Percentiles rank a stretch among this genome's conserved stretches.
Evolutionary conservation across 441 rosid genomes (phyloP).

Genomic region (Lepidium campestre): DNA sequence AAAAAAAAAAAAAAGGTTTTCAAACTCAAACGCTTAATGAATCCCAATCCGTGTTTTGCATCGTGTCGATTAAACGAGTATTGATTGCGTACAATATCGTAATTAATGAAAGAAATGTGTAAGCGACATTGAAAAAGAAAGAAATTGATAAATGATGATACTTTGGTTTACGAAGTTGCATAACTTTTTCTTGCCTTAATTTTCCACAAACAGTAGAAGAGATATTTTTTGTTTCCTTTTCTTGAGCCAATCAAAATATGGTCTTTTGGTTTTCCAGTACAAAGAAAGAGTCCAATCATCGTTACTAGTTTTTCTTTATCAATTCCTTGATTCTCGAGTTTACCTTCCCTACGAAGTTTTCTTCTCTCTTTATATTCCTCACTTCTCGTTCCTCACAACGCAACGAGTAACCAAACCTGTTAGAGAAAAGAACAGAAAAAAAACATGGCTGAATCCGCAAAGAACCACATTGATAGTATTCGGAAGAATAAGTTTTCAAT

Average conservation of each 20-base stretch:
- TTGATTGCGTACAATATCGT: no score
- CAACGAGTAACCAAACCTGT: not conserved
- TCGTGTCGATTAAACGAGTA: no score
- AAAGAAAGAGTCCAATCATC: not conserved
- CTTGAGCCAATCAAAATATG: not conserved
- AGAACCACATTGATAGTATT: constrained; percentile 41
- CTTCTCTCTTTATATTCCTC: not conserved
- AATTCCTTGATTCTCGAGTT: not conserved
- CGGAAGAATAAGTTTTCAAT: constrained; percentile 43
- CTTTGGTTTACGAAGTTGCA: not conserved
- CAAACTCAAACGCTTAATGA: no score
- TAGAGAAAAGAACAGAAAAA: not conserved
- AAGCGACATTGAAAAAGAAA: no score
- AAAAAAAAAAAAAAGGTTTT: no score
- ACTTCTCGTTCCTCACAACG: not conserved
- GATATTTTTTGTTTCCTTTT: no score
- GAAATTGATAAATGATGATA: no score
- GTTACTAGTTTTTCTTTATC: not conserved
- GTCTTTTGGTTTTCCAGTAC: constrained; percentile 5
- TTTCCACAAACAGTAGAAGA: not conserved
- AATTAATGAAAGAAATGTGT: no score
- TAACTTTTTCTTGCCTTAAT: not conserved
- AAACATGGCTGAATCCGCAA: constrained; percentile 19
- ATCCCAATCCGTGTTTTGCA: no score
- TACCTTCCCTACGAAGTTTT: constrained; percentile 22